A percentile compares a stretch with the other conserved stretches of the same genome.
Evolutionary conservation across 495 filamentous ascomycete genomes (phyloP).

Genomic region (Viridothelium virens): DNA sequence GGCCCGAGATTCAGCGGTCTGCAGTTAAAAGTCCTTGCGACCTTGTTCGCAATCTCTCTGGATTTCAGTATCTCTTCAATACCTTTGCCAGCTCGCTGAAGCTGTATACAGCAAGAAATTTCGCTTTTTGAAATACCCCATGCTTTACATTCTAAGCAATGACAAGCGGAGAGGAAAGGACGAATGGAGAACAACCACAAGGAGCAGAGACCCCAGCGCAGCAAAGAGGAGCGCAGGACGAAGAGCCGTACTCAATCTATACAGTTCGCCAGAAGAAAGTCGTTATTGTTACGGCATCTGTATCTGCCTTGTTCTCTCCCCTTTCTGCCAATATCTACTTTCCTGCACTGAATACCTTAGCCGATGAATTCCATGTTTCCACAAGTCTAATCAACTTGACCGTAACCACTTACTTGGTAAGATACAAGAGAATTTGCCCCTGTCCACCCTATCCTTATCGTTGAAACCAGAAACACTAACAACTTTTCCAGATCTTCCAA

Average conservation of each 20-base stretch:
- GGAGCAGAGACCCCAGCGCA: neutral
- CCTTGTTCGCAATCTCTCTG: neutral
- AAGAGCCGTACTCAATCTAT: slow-evolving; percentile 18
- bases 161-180: neutral
- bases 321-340: slow-evolving; percentile 18
- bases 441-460: too few species aligned
- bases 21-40: neutral
- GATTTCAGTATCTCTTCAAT: neutral
- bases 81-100: neutral
- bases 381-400: slow-evolving; percentile 21
- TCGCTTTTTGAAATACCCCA: neutral
- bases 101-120: too few species aligned
- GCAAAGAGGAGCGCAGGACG: neutral
- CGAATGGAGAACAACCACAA: neutral
- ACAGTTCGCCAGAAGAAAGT: slow-evolving; percentile 19
- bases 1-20: neutral
- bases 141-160: neutral
- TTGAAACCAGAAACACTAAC: slow-evolving; percentile 1
- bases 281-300: slow-evolving; percentile 18
- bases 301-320: slow-evolving; percentile 13
- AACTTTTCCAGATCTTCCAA: slow-evolving; percentile 27
- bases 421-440: neutral
- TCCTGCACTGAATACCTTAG: slow-evolving; percentile 19
- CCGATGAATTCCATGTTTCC: slow-evolving; percentile 17
- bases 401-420: slow-evolving; percentile 22